These are phyloP conservation scores for Lignosus rhinocerotis DNA, from an alignment of 1,284 basidiomycete genomes.

Conservation along the genomic window DNA sequence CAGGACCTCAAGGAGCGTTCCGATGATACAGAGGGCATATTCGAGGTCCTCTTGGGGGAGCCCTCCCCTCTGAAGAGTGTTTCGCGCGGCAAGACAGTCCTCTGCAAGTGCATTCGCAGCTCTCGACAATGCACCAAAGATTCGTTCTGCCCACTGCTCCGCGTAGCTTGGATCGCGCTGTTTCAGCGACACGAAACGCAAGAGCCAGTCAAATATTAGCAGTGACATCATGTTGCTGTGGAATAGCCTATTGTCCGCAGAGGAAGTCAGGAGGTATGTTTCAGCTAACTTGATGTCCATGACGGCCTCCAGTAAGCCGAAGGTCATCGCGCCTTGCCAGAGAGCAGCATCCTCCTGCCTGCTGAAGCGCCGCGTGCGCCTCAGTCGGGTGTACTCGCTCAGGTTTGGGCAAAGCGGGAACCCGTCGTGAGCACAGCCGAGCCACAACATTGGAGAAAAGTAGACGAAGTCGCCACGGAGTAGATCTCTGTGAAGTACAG, in stretches of 20 bases:
- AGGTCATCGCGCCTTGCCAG: constrained; percentile 15
- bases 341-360: constrained; percentile 7
- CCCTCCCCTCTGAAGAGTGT: background rate
- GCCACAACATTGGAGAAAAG: background rate
- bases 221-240: background rate
- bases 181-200: background rate
- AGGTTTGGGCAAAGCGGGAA: constrained; percentile 6
- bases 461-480: background rate
- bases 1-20: background rate
- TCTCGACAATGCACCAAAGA: background rate
- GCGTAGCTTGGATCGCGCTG: background rate
- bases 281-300: constrained; percentile 7
- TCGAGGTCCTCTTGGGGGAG: background rate
- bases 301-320: constrained; percentile 13
- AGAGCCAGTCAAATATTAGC: constrained; percentile 3
- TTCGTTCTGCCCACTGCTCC: background rate
- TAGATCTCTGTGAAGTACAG: background rate
- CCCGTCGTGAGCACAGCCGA: constrained; percentile 4
- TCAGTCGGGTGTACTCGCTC: constrained; percentile 1
- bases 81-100: background rate
- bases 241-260: background rate
- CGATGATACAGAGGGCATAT: background rate
- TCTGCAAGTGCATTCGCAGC: background rate
- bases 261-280: background rate
- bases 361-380: background rate